Conservation (phyloP, 495 filamentous ascomycete species). For the Chaetomium tenue region DNA sequence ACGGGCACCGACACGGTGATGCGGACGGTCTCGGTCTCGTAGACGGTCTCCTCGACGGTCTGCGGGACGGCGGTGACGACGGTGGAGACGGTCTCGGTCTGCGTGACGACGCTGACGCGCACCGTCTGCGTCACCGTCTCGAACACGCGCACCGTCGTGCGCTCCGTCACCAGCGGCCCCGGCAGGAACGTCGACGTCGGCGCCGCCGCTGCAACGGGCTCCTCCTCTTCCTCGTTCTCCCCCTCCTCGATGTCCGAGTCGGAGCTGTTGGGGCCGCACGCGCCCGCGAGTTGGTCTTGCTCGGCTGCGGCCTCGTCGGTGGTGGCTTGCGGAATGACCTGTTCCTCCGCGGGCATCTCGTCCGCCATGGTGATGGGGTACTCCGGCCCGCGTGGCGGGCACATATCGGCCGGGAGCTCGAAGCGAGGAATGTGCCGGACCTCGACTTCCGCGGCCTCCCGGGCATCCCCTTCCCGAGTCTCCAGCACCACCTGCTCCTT, state of each 20-base stretch:
- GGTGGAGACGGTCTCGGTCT: slow-evolving; percentile 29
- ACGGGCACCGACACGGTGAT: slow-evolving; percentile 31
- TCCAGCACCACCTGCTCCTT: background rate
- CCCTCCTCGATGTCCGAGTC: no score
- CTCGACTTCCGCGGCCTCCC: background rate
- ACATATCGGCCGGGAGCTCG: background rate
- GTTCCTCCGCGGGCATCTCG: background rate
- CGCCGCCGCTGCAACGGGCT: background rate
- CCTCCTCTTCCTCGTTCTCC: background rate
- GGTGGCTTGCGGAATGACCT: background rate
- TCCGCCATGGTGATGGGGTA: slow-evolving; percentile 7
- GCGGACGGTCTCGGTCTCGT: slow-evolving; percentile 32
- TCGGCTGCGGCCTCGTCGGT: background rate
- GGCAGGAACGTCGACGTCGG: slow-evolving; percentile 15
- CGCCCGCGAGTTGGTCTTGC: background rate
- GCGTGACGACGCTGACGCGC: slow-evolving; percentile 22
- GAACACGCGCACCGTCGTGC: slow-evolving; percentile 38
- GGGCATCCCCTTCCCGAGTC: background rate
- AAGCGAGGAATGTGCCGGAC: background rate
- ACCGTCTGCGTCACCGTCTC: slow-evolving; percentile 35
- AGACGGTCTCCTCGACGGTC: slow-evolving; percentile 33
- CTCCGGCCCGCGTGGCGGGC: background rate
- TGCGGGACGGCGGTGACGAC: slow-evolving; percentile 28
- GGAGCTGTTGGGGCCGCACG: background rate
- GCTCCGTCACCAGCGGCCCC: slow-evolving; percentile 30